These are phyloP conservation scores for Candida patagonica DNA, from an alignment of 805 yeast species.

Conservation along the genomic window DNA sequence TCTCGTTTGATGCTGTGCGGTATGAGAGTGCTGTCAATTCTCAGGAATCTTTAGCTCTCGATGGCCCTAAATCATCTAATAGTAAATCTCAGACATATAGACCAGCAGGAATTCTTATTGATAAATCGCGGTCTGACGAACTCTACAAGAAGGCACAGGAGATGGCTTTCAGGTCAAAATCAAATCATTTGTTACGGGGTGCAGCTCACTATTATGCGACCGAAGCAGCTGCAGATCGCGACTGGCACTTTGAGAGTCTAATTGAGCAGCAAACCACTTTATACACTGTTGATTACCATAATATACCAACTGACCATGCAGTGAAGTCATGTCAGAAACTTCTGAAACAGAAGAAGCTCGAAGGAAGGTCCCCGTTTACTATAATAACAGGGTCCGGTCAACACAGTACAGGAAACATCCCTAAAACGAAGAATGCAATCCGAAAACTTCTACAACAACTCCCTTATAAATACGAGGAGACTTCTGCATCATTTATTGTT, in stretches of 20 bases:
- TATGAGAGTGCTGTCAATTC: background rate
- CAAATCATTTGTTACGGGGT: slow-evolving; percentile 15
- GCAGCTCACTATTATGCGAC: slow-evolving; percentile 17
- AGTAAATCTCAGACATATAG: too few relatives aligned
- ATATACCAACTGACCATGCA: slow-evolving; percentile 14
- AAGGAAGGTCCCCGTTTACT: slow-evolving; percentile 7
- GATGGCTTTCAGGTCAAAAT: slow-evolving; percentile 12
- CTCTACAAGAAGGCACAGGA: slow-evolving; percentile 8
- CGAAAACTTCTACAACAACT: slow-evolving; percentile 9
- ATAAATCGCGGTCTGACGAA: background rate
- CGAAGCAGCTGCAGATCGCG: background rate
- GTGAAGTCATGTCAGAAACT: slow-evolving; percentile 6
- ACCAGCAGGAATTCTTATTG: too few relatives aligned
- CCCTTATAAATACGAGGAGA: background rate
- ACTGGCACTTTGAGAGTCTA: slow-evolving; percentile 2
- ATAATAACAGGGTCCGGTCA: slow-evolving; percentile 19
- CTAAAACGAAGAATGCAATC: slow-evolving; percentile 18
- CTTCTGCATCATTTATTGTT: background rate
- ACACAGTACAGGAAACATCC: slow-evolving; percentile 17
- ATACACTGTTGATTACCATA: slow-evolving; percentile 15
- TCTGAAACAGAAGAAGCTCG: slow-evolving; percentile 5
- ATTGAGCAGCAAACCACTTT: slow-evolving; percentile 8
- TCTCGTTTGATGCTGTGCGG: slow-evolving; percentile 1
- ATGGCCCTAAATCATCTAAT: background rate
- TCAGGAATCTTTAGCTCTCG: background rate